A percentile compares a stretch with the other conserved stretches of the same genome.
Conservation (phyloP, 2,329 filamentous ascomycete genomes). For the Aspergillus ruber region DNA sequence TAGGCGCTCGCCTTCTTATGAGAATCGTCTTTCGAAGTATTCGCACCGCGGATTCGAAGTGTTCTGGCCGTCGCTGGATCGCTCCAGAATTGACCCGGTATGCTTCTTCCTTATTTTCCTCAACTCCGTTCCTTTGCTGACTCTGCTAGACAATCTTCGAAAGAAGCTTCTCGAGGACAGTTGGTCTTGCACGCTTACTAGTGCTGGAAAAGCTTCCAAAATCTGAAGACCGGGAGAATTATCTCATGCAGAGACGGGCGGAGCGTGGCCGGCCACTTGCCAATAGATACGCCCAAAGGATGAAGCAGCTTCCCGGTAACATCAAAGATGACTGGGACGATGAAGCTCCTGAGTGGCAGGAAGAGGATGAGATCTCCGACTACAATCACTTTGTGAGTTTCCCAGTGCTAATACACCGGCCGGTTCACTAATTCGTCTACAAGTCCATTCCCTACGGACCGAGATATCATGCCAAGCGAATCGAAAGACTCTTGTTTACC, state of each 20-base stretch:
- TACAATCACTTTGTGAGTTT: constrained; percentile 19
- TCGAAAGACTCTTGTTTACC: constrained; percentile 75
- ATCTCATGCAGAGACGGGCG: constrained; percentile 61
- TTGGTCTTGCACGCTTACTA: constrained; percentile 71
- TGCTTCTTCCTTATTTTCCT: neutral
- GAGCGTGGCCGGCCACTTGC: constrained; percentile 64
- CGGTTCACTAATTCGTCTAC: constrained; percentile 29
- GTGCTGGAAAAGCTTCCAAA: constrained; percentile 74
- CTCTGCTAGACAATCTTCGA: constrained; percentile 64
- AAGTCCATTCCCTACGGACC: constrained; percentile 34
- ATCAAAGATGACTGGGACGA: constrained; percentile 73
- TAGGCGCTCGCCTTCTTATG: constrained; percentile 76
- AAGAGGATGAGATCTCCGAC: constrained; percentile 66
- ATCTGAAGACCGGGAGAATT: constrained; percentile 59
- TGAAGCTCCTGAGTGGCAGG: constrained; percentile 77
- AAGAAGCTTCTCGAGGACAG: constrained; percentile 66
- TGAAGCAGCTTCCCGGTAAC: constrained; percentile 54
- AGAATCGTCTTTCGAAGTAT: constrained; percentile 81
- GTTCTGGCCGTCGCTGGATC: constrained; percentile 68
- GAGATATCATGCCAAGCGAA: constrained; percentile 43
- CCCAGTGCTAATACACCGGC: constrained; percentile 32
- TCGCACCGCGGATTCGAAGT: constrained; percentile 79
- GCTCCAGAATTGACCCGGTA: constrained; percentile 65
- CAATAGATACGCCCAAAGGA: constrained; percentile 29
- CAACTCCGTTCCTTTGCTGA: neutral